phyloP scores from a whole-genome alignment of 192 early-diverging fungal species.

The Coemansia sp. region DNA sequence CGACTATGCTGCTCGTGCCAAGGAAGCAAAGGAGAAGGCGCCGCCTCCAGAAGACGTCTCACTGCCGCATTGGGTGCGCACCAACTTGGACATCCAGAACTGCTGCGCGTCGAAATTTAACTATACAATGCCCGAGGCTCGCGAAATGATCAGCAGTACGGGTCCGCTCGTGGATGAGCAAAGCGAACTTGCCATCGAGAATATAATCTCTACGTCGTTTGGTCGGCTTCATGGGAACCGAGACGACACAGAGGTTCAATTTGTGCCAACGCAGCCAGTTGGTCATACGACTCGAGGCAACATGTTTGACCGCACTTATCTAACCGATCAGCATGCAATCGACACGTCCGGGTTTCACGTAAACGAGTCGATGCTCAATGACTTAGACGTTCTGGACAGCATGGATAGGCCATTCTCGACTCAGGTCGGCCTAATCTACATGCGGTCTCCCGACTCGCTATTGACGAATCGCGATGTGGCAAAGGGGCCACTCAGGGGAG shows the following conservation, averaged over 20 bases:
- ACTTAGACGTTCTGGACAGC: conserved; percentile 39
- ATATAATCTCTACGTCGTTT: conserved; percentile 15
- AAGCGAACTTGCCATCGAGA: conserved; percentile 19
- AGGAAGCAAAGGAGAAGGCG: background rate
- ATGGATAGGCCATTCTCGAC: conserved; percentile 38
- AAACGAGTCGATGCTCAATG: conserved; percentile 22
- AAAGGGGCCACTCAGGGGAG: conserved; percentile 36
- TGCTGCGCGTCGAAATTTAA: background rate
- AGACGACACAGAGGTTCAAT: conserved; percentile 21
- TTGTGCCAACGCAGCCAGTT: conserved; percentile 8
- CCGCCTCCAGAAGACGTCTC: background rate
- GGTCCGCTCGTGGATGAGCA: conserved; percentile 23
- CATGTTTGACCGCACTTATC: conserved; percentile 14
- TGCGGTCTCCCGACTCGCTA: conserved; percentile 39
- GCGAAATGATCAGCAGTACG: background rate
- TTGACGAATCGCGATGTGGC: conserved; percentile 19
- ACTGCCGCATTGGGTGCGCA: conserved; percentile 28
- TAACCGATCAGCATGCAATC: conserved; percentile 8
- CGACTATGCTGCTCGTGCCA: background rate
- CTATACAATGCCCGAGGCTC: conserved; percentile 1
- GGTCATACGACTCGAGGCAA: conserved; percentile 12
- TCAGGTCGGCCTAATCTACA: conserved; percentile 34
- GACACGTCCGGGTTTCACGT: conserved; percentile 17
- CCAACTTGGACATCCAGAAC: conserved; percentile 1
- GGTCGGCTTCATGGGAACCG: conserved; percentile 9